Percentiles rank a stretch among this genome's conserved stretches.
Evolutionary conservation across 306 rosid genomes (phyloP).

Genomic region (Vachellia collinsii): DNA sequence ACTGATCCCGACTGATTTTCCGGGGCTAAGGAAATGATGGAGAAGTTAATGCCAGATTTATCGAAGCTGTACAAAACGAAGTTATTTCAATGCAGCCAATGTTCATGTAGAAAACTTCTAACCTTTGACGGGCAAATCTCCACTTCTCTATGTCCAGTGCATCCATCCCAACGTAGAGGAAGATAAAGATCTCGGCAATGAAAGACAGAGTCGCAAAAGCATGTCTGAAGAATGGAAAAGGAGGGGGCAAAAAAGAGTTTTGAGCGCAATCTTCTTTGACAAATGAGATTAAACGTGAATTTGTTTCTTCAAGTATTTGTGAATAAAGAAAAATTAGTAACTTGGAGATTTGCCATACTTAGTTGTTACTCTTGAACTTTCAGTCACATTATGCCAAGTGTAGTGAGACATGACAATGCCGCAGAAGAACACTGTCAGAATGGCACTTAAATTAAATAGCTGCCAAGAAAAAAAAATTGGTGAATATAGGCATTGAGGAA

Average conservation of each 20-base stretch:
- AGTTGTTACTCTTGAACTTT: constrained; percentile 96
- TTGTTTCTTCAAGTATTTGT: constrained; percentile 9
- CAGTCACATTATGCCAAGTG: constrained; percentile 98
- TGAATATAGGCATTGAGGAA: constrained; percentile 14
- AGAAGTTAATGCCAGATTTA: constrained; percentile 35
- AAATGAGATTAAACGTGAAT: constrained; percentile 16
- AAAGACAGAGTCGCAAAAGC: constrained; percentile 91
- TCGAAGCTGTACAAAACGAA: neutral
- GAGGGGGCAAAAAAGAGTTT: constrained; percentile 24
- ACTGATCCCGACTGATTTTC: constrained; percentile 83
- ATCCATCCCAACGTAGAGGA: constrained; percentile 99
- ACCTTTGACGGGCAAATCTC: constrained; percentile 86
- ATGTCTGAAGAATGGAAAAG: constrained; percentile 61
- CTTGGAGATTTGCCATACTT: constrained; percentile 58
- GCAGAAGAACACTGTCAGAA: constrained; percentile 95
- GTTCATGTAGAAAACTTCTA: constrained; percentile 36
- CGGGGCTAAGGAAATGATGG: constrained; percentile 58
- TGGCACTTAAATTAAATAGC: constrained; percentile 90
- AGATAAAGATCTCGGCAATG: constrained; percentile 88
- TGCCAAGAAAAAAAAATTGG: constrained; percentile 47
- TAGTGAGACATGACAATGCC: constrained; percentile 99
- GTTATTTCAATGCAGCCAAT: constrained; percentile 15
- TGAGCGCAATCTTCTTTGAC: neutral
- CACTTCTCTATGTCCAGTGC: constrained; percentile 96
- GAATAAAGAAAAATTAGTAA: neutral